These are phyloP conservation scores for Pestalotiopsis sp. DNA, from an alignment of 2,329 filamentous ascomycete genomes.

Conservation along the genomic window DNA sequence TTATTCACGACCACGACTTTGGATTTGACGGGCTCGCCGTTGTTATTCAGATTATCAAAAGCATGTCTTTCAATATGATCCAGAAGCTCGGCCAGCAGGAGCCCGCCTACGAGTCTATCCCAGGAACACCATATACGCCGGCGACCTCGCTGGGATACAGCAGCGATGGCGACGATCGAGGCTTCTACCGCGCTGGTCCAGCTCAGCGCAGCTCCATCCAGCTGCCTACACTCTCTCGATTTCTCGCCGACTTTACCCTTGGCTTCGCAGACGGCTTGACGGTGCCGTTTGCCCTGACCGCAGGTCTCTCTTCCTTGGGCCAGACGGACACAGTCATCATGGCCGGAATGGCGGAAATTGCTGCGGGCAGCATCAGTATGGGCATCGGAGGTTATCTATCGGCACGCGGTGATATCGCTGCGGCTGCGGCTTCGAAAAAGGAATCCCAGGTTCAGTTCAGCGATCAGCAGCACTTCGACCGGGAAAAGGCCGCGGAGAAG, in stretches of 20 bases:
- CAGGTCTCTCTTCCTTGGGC: constrained; percentile 69
- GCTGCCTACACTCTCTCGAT: constrained; percentile 22
- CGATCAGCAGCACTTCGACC: constrained; percentile 27
- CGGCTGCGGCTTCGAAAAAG: background rate
- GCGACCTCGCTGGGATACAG: constrained; percentile 3
- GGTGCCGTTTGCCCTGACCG: constrained; percentile 78
- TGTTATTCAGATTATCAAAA: background rate
- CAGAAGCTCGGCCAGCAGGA: background rate
- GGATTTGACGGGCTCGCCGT: background rate
- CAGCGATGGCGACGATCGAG: background rate
- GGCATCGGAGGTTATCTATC: constrained; percentile 75
- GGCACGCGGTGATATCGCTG: constrained; percentile 53
- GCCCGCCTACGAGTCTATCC: constrained; percentile 4
- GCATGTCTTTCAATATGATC: background rate
- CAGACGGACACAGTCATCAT: constrained; percentile 69
- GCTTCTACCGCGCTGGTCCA: background rate
- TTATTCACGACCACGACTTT: background rate
- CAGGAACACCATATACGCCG: background rate
- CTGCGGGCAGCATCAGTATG: constrained; percentile 78
- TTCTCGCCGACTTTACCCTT: constrained; percentile 69
- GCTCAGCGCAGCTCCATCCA: background rate
- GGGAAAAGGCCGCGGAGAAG: constrained; percentile 30
- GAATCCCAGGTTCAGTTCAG: background rate
- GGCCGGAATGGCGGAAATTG: constrained; percentile 74
- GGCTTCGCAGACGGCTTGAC: constrained; percentile 80